Evolutionary conservation across 352 stramenopile species (phyloP).

Genomic region (Phytophthora europaea): DNA sequence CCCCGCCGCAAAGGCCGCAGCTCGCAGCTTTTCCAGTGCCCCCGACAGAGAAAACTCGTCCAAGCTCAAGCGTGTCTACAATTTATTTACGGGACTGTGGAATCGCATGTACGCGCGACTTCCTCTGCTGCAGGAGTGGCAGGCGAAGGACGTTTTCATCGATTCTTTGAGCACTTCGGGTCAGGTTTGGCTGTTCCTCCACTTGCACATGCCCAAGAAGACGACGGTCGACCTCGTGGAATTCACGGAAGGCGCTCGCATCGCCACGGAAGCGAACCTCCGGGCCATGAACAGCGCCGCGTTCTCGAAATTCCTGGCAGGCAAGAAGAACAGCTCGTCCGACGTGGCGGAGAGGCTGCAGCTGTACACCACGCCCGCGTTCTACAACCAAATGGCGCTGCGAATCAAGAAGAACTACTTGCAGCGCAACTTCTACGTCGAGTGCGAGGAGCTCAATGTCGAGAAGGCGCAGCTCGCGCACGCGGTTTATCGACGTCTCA

Average conservation of each 20-base stretch:
- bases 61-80: conserved; percentile 28
- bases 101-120: conserved; percentile 37
- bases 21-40: conserved; percentile 17
- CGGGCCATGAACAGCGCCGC: conserved; percentile 46
- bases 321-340: conserved; percentile 34
- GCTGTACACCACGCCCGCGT: conserved; percentile 31
- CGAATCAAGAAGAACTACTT: conserved; percentile 58
- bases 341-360: conserved; percentile 32
- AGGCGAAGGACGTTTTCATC: conserved; percentile 33
- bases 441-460: conserved; percentile 50
- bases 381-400: conserved; percentile 52
- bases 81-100: conserved; percentile 22
- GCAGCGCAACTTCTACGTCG: conserved; percentile 46
- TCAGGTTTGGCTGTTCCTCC: conserved; percentile 38
- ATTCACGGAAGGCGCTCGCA: conserved; percentile 52
- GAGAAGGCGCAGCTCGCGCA: conserved; percentile 44
- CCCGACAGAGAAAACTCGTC: conserved; percentile 4
- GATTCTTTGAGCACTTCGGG: conserved; percentile 16
- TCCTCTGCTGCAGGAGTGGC: conserved; percentile 45
- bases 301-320: conserved; percentile 48
- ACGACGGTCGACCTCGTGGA: conserved; percentile 53
- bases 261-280: conserved; percentile 46
- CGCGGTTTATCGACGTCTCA: conserved; percentile 50
- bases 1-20: background rate
- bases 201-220: conserved; percentile 47